Evolutionary conservation across 164 flowering plant genomes (phyloP).

Genomic region (Umbilicus rupestris): DNA sequence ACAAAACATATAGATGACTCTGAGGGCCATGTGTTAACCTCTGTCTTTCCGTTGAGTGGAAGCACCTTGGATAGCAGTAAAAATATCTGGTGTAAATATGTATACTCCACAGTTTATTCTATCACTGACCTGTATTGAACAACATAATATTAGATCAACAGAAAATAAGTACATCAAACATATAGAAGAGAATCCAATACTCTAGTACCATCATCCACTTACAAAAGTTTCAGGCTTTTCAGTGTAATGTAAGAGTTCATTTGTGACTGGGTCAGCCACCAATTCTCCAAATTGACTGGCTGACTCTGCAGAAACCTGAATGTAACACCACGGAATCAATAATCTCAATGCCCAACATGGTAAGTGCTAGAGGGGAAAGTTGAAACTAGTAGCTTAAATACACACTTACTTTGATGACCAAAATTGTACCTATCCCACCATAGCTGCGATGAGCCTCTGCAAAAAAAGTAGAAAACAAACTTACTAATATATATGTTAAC

Average conservation of each 20-base stretch:
- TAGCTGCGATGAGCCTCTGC: slow-evolving; percentile 76
- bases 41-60: slow-evolving; percentile 68
- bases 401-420: slow-evolving; percentile 77
- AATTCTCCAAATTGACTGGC: slow-evolving; percentile 91
- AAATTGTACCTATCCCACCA: slow-evolving; percentile 91
- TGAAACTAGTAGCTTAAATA: not conserved
- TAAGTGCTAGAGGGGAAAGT: not conserved
- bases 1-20: not conserved
- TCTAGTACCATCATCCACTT: slow-evolving; percentile 20
- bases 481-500: not conserved
- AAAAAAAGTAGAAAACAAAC: not conserved
- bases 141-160: slow-evolving; percentile 1
- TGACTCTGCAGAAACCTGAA: slow-evolving; percentile 89
- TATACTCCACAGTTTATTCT: slow-evolving; percentile 95
- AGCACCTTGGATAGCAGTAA: slow-evolving; percentile 64
- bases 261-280: slow-evolving; percentile 82
- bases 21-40: slow-evolving; percentile 31
- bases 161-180: not conserved
- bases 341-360: not conserved
- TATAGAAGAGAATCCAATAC: slow-evolving; percentile 1
- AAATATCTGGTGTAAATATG: slow-evolving; percentile 82
- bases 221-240: slow-evolving; percentile 99
- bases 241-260: slow-evolving; percentile 86
- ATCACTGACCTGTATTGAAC: slow-evolving; percentile 75
- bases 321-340: not conserved